These are phyloP conservation scores for Coffea canephora DNA, from an alignment of 257 asterid species.

Conservation along the genomic window DNA sequence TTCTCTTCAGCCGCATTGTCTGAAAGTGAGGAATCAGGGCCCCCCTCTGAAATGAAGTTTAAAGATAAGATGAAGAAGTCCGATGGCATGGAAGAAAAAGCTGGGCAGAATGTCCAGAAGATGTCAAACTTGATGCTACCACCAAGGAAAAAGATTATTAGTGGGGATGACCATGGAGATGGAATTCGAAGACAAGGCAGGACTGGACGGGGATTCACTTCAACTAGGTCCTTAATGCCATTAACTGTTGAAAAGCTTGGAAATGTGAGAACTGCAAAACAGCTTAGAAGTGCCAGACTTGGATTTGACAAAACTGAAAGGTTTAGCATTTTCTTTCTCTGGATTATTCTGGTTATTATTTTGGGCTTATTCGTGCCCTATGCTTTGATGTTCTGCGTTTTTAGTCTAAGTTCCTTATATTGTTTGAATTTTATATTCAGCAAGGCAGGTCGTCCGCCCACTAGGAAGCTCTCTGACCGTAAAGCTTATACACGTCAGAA, in stretches of 20 bases:
- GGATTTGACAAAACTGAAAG: constrained; percentile 77
- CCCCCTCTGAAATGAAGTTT: constrained; percentile 65
- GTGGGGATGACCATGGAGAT: constrained; percentile 58
- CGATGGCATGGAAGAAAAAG: constrained; percentile 61
- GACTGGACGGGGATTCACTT: constrained; percentile 66
- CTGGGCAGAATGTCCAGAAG: constrained; percentile 70
- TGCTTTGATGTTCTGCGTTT: neutral
- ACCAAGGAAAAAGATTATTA: constrained; percentile 64
- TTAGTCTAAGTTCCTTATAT: constrained; percentile 15
- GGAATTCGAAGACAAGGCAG: constrained; percentile 88
- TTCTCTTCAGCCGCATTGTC: constrained; percentile 69
- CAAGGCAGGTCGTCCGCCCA: constrained; percentile 78
- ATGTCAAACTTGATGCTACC: constrained; percentile 76
- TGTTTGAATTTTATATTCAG: constrained; percentile 44
- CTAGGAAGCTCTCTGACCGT: constrained; percentile 86
- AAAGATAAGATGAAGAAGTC: constrained; percentile 61
- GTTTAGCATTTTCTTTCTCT: constrained; percentile 30
- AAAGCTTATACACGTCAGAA: constrained; percentile 77
- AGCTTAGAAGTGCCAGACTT: constrained; percentile 78
- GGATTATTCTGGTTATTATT: neutral
- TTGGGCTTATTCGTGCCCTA: neutral
- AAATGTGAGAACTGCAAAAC: constrained; percentile 74
- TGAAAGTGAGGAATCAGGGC: constrained; percentile 88
- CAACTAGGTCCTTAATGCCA: constrained; percentile 71
- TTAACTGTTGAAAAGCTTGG: constrained; percentile 65